Percentiles rank a stretch among this genome's conserved stretches.
These are phyloP conservation scores for Cladosporium sp. DNA, from an alignment of 2,329 filamentous ascomycete species.

Conservation along the genomic window DNA sequence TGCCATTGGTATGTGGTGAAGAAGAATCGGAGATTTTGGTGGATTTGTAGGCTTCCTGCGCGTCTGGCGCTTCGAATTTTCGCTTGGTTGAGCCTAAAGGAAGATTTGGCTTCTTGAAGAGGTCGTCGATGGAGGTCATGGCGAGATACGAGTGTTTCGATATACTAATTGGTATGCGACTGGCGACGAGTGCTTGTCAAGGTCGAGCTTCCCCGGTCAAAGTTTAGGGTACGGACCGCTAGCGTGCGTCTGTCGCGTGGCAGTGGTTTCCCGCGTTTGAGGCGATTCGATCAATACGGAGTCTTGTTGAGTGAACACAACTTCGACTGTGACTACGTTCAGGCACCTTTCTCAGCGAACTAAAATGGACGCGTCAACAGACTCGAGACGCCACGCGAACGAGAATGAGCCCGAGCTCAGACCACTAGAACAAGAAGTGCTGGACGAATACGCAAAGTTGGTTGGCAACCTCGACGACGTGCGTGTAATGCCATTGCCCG, in stretches of 20 bases:
- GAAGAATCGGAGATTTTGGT: conserved; percentile 49
- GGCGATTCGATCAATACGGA: neutral
- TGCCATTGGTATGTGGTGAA: conserved; percentile 39
- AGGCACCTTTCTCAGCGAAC: neutral
- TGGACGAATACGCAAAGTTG: conserved; percentile 87
- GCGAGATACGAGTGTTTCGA: neutral
- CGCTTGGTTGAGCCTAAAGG: conserved; percentile 46
- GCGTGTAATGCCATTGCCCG: conserved; percentile 24
- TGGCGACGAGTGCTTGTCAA: neutral
- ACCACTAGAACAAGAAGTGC: conserved; percentile 78
- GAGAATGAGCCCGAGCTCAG: conserved; percentile 11
- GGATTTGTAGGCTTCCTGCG: conserved; percentile 58
- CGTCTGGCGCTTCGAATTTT: conserved; percentile 53
- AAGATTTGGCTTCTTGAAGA: conserved; percentile 56
- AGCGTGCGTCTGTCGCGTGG: neutral
- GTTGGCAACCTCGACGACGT: conserved; percentile 90
- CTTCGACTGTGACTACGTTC: neutral
- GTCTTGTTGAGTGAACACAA: neutral
- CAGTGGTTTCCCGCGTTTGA: neutral
- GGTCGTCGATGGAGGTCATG: conserved; percentile 60
- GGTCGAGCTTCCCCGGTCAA: neutral
- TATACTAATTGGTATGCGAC: neutral
- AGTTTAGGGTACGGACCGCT: neutral
- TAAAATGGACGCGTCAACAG: conserved; percentile 1
- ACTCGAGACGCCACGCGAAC: neutral